Conservation (phyloP, 192 early-diverging fungal genomes). For the Podila verticillata region DNA sequence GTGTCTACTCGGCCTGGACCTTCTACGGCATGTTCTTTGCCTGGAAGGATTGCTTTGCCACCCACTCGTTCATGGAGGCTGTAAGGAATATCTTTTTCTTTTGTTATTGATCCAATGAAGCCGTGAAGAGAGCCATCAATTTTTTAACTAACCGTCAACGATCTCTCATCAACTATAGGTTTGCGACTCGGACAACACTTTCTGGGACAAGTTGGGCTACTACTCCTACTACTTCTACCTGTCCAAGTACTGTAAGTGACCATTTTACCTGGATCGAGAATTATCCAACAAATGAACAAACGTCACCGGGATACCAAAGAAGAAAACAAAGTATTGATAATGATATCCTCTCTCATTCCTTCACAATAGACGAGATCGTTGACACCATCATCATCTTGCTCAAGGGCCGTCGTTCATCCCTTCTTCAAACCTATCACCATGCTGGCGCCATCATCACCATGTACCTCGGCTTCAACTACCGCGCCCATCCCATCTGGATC, state of each 20-base stretch:
- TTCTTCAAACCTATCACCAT: slow-evolving; percentile 80
- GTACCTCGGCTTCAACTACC: slow-evolving; percentile 65
- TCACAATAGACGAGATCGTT: slow-evolving; percentile 66
- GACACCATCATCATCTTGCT: slow-evolving; percentile 81
- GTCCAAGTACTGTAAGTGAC: slow-evolving; percentile 72
- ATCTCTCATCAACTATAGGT: slow-evolving; percentile 19
- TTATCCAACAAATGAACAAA: not conserved
- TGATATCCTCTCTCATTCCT: not conserved
- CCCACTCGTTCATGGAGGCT: slow-evolving; percentile 57
- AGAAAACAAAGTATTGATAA: no score
- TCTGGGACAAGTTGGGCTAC: slow-evolving; percentile 71
- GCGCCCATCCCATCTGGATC: slow-evolving; percentile 71
- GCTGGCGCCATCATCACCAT: slow-evolving; percentile 75
- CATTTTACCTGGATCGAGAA: not conserved
- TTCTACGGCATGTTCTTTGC: slow-evolving; percentile 65
- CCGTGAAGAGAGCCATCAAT: not conserved
- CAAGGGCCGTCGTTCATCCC: slow-evolving; percentile 68
- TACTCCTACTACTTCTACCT: slow-evolving; percentile 82
- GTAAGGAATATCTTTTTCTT: slow-evolving; percentile 27
- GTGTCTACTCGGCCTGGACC: slow-evolving; percentile 71
- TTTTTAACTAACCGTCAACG: not conserved
- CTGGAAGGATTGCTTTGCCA: slow-evolving; percentile 52
- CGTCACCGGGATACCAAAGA: not conserved
- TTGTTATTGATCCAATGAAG: slow-evolving; percentile 4
- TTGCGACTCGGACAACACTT: slow-evolving; percentile 58